Conservation (phyloP, 1,284 basidiomycete species). For the Cutaneotrichosporon mucoides region DNA sequence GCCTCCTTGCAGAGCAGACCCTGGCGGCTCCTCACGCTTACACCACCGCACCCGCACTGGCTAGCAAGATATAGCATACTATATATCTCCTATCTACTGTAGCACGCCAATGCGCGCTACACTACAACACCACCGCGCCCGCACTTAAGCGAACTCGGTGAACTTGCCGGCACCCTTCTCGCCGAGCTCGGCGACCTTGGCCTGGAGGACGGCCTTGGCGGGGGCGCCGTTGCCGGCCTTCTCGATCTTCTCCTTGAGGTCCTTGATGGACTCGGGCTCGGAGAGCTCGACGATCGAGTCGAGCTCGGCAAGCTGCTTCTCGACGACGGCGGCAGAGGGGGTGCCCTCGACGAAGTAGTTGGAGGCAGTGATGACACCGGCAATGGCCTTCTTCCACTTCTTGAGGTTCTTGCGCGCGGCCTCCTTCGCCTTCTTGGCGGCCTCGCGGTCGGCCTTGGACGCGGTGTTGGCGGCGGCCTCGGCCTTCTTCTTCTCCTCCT, state of each 20-base stretch:
- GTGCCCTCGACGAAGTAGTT: slow-evolving; percentile 58
- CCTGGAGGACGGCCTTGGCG: slow-evolving; percentile 45
- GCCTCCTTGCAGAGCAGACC: too few species aligned
- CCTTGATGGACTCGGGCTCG: slow-evolving; percentile 55
- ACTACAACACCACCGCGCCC: not conserved
- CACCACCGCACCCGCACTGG: too few species aligned
- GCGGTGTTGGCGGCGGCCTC: slow-evolving; percentile 51
- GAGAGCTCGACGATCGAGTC: slow-evolving; percentile 53
- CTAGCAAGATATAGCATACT: not conserved
- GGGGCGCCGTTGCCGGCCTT: slow-evolving; percentile 50
- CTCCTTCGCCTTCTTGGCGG: slow-evolving; percentile 90
- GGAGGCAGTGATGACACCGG: slow-evolving; percentile 52
- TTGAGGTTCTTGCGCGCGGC: slow-evolving; percentile 57
- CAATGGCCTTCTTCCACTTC: slow-evolving; percentile 54
- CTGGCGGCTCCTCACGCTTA: too few species aligned
- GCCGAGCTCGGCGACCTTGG: slow-evolving; percentile 34
- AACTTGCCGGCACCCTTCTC: slow-evolving; percentile 51
- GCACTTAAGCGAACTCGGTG: slow-evolving; percentile 50
- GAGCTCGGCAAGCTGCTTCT: slow-evolving; percentile 56
- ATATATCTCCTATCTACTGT: not conserved
- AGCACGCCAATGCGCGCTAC: not conserved
- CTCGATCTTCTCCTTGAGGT: slow-evolving; percentile 54
- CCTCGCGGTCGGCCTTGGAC: slow-evolving; percentile 61
- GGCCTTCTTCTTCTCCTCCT: slow-evolving; percentile 78
- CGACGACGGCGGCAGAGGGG: slow-evolving; percentile 51